These are phyloP conservation scores for Yarrowia sp. DNA, from an alignment of 805 yeast genomes.

Conservation along the genomic window DNA sequence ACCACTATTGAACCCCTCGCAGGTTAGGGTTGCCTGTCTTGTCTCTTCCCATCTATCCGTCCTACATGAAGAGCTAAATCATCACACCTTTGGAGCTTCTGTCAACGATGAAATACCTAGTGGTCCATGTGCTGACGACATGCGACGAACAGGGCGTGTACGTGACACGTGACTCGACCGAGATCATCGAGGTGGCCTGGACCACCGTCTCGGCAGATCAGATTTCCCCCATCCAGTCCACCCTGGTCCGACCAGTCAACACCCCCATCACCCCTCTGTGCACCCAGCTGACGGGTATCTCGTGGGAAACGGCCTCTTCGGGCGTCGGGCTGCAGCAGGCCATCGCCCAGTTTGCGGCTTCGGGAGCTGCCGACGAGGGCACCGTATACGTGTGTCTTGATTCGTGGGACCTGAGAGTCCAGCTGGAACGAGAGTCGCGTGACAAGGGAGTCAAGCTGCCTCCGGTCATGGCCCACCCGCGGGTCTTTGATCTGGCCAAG, in stretches of 20 bases:
- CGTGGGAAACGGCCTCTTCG: conserved; percentile 66
- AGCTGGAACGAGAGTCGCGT: conserved; percentile 79
- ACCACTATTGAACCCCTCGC: neutral
- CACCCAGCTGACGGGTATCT: conserved; percentile 57
- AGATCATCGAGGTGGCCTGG: conserved; percentile 74
- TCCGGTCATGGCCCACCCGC: conserved; percentile 73
- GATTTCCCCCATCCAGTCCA: conserved; percentile 53
- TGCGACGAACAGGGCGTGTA: conserved; percentile 68
- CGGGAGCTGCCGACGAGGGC: conserved; percentile 1
- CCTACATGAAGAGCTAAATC: neutral
- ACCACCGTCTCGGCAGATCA: conserved; percentile 62
- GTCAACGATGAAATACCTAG: conserved; percentile 54
- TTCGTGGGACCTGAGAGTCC: conserved; percentile 76
- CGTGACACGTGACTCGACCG: conserved; percentile 70
- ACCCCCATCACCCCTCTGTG: conserved; percentile 66
- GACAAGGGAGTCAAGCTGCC: conserved; percentile 78
- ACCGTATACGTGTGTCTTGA: conserved; percentile 63
- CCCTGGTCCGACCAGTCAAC: conserved; percentile 65
- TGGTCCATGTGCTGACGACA: conserved; percentile 67
- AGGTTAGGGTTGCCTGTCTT: conserved; percentile 1
- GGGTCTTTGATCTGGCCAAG: conserved; percentile 73
- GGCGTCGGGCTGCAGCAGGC: conserved; percentile 71
- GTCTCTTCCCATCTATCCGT: neutral
- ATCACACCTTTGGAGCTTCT: neutral
- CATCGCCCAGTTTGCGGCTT: conserved; percentile 60